Percentiles rank a stretch among this genome's conserved stretches.
phyloP scores from a whole-genome alignment of 768 basidiomycete species.

The Antrodiella citrinella region DNA sequence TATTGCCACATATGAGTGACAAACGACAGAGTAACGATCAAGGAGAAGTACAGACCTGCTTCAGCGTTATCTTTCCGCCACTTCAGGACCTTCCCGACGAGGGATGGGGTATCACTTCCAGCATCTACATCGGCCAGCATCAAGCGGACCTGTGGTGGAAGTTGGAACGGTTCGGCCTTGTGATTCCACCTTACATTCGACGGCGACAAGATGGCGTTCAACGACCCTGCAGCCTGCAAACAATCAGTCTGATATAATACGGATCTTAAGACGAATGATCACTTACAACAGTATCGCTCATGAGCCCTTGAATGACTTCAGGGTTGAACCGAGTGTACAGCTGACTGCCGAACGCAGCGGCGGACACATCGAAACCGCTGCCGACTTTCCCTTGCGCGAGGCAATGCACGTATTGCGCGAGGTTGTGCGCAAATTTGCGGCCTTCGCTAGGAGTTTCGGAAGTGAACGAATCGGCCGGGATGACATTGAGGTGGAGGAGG shows the following conservation, averaged over 20 bases:
- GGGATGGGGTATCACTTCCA: conserved; percentile 91
- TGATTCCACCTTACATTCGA: conserved; percentile 72
- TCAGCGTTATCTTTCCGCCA: conserved; percentile 71
- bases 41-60: conserved; percentile 56
- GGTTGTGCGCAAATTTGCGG: conserved; percentile 73
- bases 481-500: conserved; percentile 63
- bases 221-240: conserved; percentile 8
- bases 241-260: neutral
- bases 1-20: conserved; percentile 19
- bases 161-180: conserved; percentile 55
- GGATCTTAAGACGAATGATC: neutral
- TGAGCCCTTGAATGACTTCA: conserved; percentile 53
- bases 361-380: conserved; percentile 93
- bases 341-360: conserved; percentile 93
- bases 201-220: conserved; percentile 51
- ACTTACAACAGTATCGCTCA: conserved; percentile 40
- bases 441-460: conserved; percentile 32
- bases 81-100: conserved; percentile 84
- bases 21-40: too few species aligned
- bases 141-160: conserved; percentile 78
- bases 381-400: conserved; percentile 97
- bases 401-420: conserved; percentile 92
- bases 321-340: conserved; percentile 85
- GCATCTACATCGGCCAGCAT: conserved; percentile 95
- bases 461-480: conserved; percentile 42